Percentiles rank a stretch among this genome's conserved stretches.
These are phyloP conservation scores for Xerocomus spinulosus DNA, from an alignment of 768 basidiomycete genomes.

Conservation along the genomic window DNA sequence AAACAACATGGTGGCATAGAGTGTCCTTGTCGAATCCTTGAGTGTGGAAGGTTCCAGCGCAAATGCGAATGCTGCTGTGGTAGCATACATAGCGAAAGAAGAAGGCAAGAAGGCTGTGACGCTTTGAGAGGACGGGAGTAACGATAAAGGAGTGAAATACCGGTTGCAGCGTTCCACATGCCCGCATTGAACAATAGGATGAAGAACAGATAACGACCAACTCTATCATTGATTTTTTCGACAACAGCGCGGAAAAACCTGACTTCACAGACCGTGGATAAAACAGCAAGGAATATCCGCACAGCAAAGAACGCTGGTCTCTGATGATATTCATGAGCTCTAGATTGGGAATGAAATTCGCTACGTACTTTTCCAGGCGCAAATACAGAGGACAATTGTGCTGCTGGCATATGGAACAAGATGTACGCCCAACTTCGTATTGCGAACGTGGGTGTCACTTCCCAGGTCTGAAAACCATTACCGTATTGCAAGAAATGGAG, in stretches of 20 bases:
- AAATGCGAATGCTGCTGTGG: constrained; percentile 72
- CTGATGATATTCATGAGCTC: constrained; percentile 40
- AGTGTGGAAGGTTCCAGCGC: constrained; percentile 55
- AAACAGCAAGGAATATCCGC: constrained; percentile 69
- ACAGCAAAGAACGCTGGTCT: constrained; percentile 86
- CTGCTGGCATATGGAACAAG: constrained; percentile 68
- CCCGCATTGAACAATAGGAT: constrained; percentile 81
- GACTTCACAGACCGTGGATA: constrained; percentile 75
- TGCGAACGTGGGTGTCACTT: constrained; percentile 85
- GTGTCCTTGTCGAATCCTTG: constrained; percentile 50
- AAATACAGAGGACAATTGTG: constrained; percentile 53
- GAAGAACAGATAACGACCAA: constrained; percentile 92
- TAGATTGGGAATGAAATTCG: background rate
- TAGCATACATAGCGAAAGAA: constrained; percentile 91
- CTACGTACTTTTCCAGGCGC: constrained; percentile 67
- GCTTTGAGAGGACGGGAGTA: constrained; percentile 11
- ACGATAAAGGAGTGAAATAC: constrained; percentile 35
- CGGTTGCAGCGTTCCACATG: constrained; percentile 89
- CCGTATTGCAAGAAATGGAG: constrained; percentile 86
- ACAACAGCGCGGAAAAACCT: constrained; percentile 77
- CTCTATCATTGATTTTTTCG: constrained; percentile 79
- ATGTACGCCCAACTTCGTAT: constrained; percentile 96
- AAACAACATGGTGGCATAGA: constrained; percentile 64
- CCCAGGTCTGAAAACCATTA: constrained; percentile 97
- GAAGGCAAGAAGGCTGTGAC: constrained; percentile 85